Evolutionary conservation across 768 basidiomycete genomes (phyloP).

Genomic region (Lentinula sp.): DNA sequence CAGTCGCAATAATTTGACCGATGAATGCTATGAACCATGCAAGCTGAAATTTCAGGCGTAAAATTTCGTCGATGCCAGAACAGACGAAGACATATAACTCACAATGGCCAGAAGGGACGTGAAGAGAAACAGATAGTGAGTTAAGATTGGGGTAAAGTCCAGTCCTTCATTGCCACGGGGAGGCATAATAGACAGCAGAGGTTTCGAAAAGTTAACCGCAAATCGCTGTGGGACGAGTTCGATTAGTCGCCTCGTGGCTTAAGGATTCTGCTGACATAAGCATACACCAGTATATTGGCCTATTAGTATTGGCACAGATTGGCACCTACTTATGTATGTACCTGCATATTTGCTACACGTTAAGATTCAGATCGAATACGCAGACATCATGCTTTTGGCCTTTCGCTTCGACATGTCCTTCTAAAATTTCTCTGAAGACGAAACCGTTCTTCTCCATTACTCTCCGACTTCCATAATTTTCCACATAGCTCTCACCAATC

Average conservation of each 20-base stretch:
- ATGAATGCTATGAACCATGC: slow-evolving; percentile 79
- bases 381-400: slow-evolving; percentile 30
- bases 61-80: slow-evolving; percentile 4
- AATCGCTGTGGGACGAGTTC: neutral
- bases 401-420: slow-evolving; percentile 29
- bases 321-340: neutral
- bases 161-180: slow-evolving; percentile 60
- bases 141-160: slow-evolving; percentile 84
- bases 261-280: neutral
- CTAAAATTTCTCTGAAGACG: slow-evolving; percentile 27
- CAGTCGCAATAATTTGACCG: slow-evolving; percentile 60
- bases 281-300: neutral
- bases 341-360: neutral
- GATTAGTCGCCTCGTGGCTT: neutral
- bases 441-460: slow-evolving; percentile 71
- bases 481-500: slow-evolving; percentile 31
- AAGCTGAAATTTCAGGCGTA: slow-evolving; percentile 25
- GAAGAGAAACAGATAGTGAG: slow-evolving; percentile 88
- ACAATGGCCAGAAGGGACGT: slow-evolving; percentile 80
- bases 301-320: neutral
- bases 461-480: slow-evolving; percentile 40
- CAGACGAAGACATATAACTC: slow-evolving; percentile 21
- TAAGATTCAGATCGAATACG: slow-evolving; percentile 26
- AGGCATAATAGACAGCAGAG: slow-evolving; percentile 30
- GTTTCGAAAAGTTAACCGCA: slow-evolving; percentile 1